Conservation (phyloP, 441 rosid genomes). For the Croton setiger region DNA sequence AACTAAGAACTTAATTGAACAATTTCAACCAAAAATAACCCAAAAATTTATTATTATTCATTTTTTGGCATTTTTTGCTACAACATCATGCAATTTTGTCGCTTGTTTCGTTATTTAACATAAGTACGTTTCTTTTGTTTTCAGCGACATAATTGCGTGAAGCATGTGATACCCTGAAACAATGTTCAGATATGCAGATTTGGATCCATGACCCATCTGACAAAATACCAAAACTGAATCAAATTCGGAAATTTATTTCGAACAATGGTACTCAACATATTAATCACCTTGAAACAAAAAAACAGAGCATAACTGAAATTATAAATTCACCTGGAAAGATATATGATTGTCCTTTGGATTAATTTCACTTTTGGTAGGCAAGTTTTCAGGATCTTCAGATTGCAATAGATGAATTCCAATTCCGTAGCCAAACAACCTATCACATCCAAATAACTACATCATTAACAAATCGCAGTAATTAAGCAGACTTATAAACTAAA, state of each 20-base stretch:
- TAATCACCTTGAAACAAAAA: no score
- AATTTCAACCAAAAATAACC: no score
- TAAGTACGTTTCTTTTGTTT: not conserved
- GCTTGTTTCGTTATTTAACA: not conserved
- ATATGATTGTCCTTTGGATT: constrained; percentile 92
- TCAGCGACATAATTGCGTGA: not conserved
- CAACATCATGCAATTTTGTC: not conserved
- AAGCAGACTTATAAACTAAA: not conserved
- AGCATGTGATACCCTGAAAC: not conserved
- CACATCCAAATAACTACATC: not conserved
- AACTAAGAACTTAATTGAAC: no score
- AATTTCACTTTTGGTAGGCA: constrained; percentile 57
- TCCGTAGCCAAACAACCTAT: constrained; percentile 79
- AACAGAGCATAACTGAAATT: not conserved
- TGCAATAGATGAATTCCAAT: constrained; percentile 80
- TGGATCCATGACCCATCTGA: no score
- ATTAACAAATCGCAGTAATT: not conserved
- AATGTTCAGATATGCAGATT: not conserved
- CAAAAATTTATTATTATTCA: no score
- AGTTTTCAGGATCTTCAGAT: constrained; percentile 54
- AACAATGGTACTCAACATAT: no score
- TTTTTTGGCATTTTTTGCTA: not conserved
- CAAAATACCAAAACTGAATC: not conserved
- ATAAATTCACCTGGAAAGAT: constrained; percentile 69
- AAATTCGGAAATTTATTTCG: not conserved